phyloP scores from a whole-genome alignment of 202 grass and related monocot genomes.

The Cymbopogon flexuosus region DNA sequence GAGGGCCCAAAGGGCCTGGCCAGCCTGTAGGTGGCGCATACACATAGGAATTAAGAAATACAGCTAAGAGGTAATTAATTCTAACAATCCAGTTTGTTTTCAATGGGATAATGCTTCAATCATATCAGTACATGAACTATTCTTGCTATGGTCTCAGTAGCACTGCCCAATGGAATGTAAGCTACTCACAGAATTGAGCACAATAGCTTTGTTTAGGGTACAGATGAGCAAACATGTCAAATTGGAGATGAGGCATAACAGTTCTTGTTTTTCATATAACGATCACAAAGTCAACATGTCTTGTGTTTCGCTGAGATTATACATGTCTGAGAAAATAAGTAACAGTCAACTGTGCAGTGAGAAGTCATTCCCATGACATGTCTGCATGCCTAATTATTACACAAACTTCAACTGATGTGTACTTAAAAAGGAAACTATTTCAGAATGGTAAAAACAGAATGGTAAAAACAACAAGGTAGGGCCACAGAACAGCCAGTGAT shows the following conservation, averaged over 20 bases:
- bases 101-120: slow-evolving; percentile 1
- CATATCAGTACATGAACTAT: background rate
- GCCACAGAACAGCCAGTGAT: background rate
- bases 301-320: background rate
- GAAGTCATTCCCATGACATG: background rate
- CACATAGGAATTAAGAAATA: too few relatives aligned
- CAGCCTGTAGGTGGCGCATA: too few relatives aligned
- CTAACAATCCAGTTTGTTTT: background rate
- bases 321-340: slow-evolving; percentile 3
- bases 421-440: background rate
- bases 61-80: too few relatives aligned
- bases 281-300: too few relatives aligned
- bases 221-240: background rate
- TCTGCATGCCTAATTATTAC: background rate
- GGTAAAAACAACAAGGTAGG: background rate
- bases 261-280: background rate
- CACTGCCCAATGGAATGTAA: slow-evolving; percentile 2
- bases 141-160: background rate
- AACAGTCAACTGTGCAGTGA: background rate
- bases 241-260: background rate
- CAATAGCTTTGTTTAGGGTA: background rate
- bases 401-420: background rate
- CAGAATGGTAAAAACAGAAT: background rate
- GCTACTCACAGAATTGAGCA: background rate
- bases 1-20: too few relatives aligned